Base-by-base conservation (phyloP, 192 early-diverging fungal genomes). In the Entophlyctis helioformis region DNA sequence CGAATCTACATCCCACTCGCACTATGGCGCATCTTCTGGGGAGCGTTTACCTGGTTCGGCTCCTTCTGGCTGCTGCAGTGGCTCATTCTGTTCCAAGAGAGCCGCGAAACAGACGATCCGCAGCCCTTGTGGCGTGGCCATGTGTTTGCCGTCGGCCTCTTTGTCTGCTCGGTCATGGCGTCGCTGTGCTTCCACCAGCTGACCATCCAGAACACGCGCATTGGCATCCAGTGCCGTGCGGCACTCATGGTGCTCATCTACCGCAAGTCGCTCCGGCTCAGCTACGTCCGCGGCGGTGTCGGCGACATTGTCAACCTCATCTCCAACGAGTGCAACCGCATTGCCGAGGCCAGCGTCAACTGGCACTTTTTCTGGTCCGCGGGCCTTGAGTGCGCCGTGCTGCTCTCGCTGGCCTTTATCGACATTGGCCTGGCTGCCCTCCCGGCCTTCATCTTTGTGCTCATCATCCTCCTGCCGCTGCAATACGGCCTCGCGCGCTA, bases 331-430 rank as follows among this genome's bases (percentile, higher is more conserved):
- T 81, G 76, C 54, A 84, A 84, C 45, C 66, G 69, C 11, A 52
- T 84, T 4, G 81, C 82, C 2, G 82, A 84, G 53, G 71, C 80
- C 16, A 70, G 60, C 39, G 73, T 84, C 38, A 71, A 76, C 58
- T 79, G 72, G 65, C 82, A 84, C 53, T 84, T 67, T 41, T 45
- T 84, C 29, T 84, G 82, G 82, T 81, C 80, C 24, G 81, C 83
- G 2, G 62, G 65, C 1, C 25, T 81, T 13, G 81, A 85, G 53
- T 77, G 63, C 25, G 8, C 46, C 78, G 72, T 72, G 21, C 62
- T 80, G 16, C 59, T 75, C 48, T 44, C 51, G 18, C 57, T 81
- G 22, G 57, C 64, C 7, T 62, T 58, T 27, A 38, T 64, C 11
- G 68, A 81, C 20, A 60, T 81, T 29, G 56, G 69, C 4, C 8